phyloP scores from a whole-genome alignment of 331 rosid species.

The Quercus tomentella region DNA sequence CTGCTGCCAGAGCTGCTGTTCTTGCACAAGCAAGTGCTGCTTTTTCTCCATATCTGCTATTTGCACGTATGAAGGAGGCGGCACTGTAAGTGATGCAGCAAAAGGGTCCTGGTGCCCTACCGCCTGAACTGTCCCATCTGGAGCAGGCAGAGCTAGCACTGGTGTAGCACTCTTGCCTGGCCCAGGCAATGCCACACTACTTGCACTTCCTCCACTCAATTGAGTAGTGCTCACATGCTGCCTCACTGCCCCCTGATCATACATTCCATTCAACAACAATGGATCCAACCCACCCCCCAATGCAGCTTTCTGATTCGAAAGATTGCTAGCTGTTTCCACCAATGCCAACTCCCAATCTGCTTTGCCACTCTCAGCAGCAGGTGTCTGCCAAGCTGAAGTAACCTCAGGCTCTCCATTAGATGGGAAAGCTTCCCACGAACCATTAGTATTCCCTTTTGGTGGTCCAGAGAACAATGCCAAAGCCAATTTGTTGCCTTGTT shows the following conservation, averaged over 20 bases:
- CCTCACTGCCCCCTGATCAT: slow-evolving; percentile 92
- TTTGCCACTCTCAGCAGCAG: slow-evolving; percentile 75
- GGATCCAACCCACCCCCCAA: slow-evolving; percentile 88
- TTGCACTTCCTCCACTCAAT: slow-evolving; percentile 75
- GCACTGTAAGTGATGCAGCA: slow-evolving; percentile 67
- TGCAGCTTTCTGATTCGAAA: slow-evolving; percentile 60
- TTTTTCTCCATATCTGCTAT: slow-evolving; percentile 89
- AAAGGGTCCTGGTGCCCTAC: slow-evolving; percentile 83
- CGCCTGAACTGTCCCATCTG: slow-evolving; percentile 71
- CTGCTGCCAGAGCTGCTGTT: slow-evolving; percentile 81
- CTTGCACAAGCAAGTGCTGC: slow-evolving; percentile 70
- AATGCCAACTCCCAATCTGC: slow-evolving; percentile 92
- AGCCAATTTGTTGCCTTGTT: slow-evolving; percentile 76
- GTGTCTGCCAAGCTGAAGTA: slow-evolving; percentile 79
- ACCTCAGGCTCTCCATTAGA: slow-evolving; percentile 59
- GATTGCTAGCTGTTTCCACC: slow-evolving; percentile 62
- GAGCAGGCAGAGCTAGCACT: slow-evolving; percentile 81
- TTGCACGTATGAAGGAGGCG: slow-evolving; percentile 87
- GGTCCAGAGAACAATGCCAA: slow-evolving; percentile 74
- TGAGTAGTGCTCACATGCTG: slow-evolving; percentile 74
- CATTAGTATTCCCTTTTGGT: slow-evolving; percentile 40
- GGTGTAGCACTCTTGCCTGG: slow-evolving; percentile 44
- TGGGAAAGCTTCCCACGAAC: slow-evolving; percentile 81
- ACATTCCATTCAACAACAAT: slow-evolving; percentile 77
- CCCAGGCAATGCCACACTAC: slow-evolving; percentile 73